phyloP scores from a whole-genome alignment of 1,284 basidiomycete species.

The Ceraceosorus bombacis region DNA sequence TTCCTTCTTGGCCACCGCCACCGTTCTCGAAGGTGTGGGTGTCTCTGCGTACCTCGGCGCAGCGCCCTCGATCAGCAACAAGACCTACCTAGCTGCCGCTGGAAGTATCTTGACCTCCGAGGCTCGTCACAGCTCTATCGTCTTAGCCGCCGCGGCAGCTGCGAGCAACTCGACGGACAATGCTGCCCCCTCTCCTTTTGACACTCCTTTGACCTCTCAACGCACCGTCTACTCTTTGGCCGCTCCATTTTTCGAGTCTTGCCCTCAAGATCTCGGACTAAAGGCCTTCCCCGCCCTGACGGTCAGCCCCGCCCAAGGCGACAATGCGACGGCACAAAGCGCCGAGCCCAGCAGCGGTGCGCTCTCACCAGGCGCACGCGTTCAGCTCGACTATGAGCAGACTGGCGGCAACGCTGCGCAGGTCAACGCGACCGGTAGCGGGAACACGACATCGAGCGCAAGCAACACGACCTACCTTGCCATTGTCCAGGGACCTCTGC shows the following conservation, averaged over 20 bases:
- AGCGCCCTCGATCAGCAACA: conserved; percentile 51
- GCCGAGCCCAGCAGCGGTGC: conserved; percentile 31
- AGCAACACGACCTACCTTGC: too few species aligned
- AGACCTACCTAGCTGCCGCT: conserved; percentile 27
- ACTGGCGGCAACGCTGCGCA: conserved; percentile 45
- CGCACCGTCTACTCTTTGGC: conserved; percentile 49
- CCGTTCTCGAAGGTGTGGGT: conserved; percentile 58
- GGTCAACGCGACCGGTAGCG: too few species aligned
- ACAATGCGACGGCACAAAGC: conserved; percentile 46
- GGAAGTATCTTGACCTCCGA: conserved; percentile 36
- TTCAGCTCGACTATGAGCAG: conserved; percentile 37
- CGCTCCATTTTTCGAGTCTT: conserved; percentile 51
- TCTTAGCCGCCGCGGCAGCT: conserved; percentile 18
- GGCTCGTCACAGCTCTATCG: conserved; percentile 30
- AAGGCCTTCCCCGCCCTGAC: conserved; percentile 50
- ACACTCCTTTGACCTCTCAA: conserved; percentile 54
- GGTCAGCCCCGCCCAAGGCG: conserved; percentile 48
- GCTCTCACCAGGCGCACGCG: conserved; percentile 44
- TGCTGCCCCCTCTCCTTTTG: conserved; percentile 29
- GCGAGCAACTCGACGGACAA: neutral
- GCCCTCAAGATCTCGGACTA: conserved; percentile 54
- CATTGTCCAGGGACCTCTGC: too few species aligned
- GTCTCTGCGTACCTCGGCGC: conserved; percentile 60
- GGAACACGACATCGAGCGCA: too few species aligned
- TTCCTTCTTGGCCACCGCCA: conserved; percentile 55